phyloP scores from a whole-genome alignment of 73 alveolate genomes.

The Uronychia setigera region DNA sequence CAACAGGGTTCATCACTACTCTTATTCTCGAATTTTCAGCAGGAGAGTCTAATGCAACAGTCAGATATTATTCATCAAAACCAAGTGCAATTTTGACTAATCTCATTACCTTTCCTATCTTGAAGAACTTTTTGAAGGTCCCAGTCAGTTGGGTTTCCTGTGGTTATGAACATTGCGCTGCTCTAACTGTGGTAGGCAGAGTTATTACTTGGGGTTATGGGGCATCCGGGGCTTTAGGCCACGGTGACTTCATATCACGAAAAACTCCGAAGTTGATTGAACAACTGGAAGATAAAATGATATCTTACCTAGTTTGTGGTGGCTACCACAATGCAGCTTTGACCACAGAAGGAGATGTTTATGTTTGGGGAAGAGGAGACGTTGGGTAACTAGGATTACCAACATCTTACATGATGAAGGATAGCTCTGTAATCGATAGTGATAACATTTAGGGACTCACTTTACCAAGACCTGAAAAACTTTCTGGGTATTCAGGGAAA shows the following conservation, averaged over 20 bases:
- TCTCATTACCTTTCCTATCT: not conserved
- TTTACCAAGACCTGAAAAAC: not conserved
- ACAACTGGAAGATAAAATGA: not conserved
- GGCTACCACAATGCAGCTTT: slow-evolving; percentile 71
- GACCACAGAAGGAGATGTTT: slow-evolving; percentile 23
- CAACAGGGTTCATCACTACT: not conserved
- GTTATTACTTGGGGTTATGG: slow-evolving; percentile 80
- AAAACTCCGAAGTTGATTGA: slow-evolving; percentile 42
- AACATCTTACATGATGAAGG: slow-evolving; percentile 17
- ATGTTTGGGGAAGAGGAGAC: slow-evolving; percentile 76
- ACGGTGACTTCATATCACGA: slow-evolving; percentile 36
- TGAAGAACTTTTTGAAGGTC: not conserved
- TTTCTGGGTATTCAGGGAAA: slow-evolving; percentile 5
- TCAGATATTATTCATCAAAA: not conserved
- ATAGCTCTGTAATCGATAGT: slow-evolving; percentile 16
- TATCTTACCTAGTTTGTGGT: slow-evolving; percentile 57
- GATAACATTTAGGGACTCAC: not conserved
- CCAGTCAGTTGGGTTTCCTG: slow-evolving; percentile 25
- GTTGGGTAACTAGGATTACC: slow-evolving; percentile 68
- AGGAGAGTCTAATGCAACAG: not conserved
- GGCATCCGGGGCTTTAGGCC: slow-evolving; percentile 79
- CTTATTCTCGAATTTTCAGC: not conserved
- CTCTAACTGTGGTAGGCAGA: slow-evolving; percentile 43
- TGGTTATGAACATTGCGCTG: slow-evolving; percentile 72
- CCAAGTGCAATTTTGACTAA: not conserved